Base-by-base conservation (phyloP, 2,329 filamentous ascomycete species). In the Chrysoporthe austroafricana region DNA sequence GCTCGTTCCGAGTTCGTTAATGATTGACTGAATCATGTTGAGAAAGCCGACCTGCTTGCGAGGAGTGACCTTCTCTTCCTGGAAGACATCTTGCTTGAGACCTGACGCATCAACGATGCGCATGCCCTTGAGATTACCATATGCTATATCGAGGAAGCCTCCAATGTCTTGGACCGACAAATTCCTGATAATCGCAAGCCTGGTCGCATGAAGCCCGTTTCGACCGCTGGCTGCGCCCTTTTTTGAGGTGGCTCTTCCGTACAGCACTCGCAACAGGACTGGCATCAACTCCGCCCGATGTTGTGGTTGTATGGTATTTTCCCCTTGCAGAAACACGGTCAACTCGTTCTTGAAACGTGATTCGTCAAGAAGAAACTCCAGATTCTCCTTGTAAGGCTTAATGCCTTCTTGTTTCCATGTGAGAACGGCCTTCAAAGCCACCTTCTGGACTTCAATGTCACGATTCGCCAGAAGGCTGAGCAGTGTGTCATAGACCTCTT, bases 341-440 rank as follows among this genome's bases (percentile, higher is more conserved):
- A 99, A 85, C 76, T 98, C 95, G 74, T 98, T 96, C 75, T 94
- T 93, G 80, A 98, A 97, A 61, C 92, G 88, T 34, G 92, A 90
- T 70, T 98, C 96, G 72, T 99, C 96, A 9, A 98, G 86, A 1
- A 99, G 83, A 73, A 93, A 94, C 70, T 93, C 86, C 34, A 99
- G 80, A 72, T 94, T 93, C 72, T 97, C 94, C 73, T 94, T 88
- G 75, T 98, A 97, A 0, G 89, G 85, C 69, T 85, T 86, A 62
- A 99, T 83, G 9, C 86, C 88, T 2, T 90, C 85, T 67, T 91
- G 87, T 77, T 97, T 98, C 95, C 96, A 99, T 0, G 93, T 88
- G 63, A 97, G 84, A 8, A 99, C 87, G 9, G 91, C 92, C 77
- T 94, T 94, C 46, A 99, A 84, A 0, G 94, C 90, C 58, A 90